A percentile compares a stretch with the other conserved stretches of the same genome.
phyloP scores from a whole-genome alignment of 2,329 filamentous ascomycete genomes.

The Helicocarpus griseus region DNA sequence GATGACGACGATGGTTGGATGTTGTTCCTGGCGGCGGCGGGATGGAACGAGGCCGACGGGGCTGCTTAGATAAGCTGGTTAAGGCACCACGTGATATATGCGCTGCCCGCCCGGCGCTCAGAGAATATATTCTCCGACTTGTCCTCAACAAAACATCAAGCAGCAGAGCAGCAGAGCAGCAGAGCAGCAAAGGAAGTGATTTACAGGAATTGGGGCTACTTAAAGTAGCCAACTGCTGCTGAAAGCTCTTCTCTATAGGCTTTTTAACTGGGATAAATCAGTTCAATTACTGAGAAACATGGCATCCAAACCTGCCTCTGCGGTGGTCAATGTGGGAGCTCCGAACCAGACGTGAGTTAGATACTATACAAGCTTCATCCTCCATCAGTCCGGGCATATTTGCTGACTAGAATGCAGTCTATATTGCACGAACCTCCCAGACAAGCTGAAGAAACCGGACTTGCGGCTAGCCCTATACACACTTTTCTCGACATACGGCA shows the following conservation, averaged over 20 bases:
- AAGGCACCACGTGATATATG: not conserved
- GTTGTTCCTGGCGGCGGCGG: not conserved
- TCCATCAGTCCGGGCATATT: conserved; percentile 4
- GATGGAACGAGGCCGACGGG: not conserved
- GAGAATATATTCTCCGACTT: not conserved
- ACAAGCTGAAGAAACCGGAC: conserved; percentile 84
- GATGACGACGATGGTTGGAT: not conserved
- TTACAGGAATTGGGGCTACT: no score
- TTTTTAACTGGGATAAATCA: not conserved
- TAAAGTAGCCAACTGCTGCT: no score
- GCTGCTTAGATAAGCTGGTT: conserved; percentile 5
- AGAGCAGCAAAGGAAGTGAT: not conserved
- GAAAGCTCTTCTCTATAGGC: no score
- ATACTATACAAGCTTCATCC: conserved; percentile 6
- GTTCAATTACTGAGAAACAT: conserved; percentile 15
- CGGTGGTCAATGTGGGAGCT: conserved; percentile 38
- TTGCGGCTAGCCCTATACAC: conserved; percentile 81
- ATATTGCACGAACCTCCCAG: conserved; percentile 80
- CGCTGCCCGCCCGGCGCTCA: not conserved
- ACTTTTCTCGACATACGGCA: conserved; percentile 87
- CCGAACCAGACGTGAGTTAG: conserved; percentile 65
- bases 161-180: not conserved
- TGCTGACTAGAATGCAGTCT: conserved; percentile 47
- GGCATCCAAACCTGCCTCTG: conserved; percentile 28
- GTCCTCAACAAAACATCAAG: not conserved